Evolutionary conservation across 2,329 filamentous ascomycete species (phyloP).

Genomic region (Neophaeococcomyces mojaviensis): DNA sequence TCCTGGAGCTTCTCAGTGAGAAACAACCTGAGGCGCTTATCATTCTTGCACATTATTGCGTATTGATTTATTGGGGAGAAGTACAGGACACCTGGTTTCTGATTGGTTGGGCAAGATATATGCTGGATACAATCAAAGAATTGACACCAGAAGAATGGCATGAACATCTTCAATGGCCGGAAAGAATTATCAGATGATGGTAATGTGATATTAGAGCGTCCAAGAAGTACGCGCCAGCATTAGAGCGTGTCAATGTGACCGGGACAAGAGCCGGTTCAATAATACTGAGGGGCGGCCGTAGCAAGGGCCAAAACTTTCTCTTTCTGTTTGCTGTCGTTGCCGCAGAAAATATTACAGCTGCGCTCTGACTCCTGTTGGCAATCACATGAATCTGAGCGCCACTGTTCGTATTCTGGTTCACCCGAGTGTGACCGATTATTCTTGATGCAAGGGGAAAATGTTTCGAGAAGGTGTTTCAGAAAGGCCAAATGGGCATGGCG

Average conservation of each 20-base stretch:
- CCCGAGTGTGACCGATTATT: too few species aligned
- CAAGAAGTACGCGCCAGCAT: neutral
- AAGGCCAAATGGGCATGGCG: neutral
- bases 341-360: too few species aligned
- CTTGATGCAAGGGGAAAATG: too few species aligned
- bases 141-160: constrained; percentile 24
- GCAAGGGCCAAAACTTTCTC: too few species aligned
- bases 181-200: constrained; percentile 13
- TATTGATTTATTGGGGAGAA: constrained; percentile 24
- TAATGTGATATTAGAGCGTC: neutral
- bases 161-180: constrained; percentile 25
- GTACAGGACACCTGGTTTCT: constrained; percentile 26
- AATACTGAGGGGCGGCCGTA: too few species aligned
- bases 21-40: constrained; percentile 30
- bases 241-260: neutral
- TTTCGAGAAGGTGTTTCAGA: neutral
- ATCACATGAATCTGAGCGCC: too few species aligned
- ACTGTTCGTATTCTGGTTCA: too few species aligned
- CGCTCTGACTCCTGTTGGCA: too few species aligned
- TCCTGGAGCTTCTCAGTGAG: constrained; percentile 31
- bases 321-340: too few species aligned
- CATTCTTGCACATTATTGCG: constrained; percentile 27
- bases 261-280: too few species aligned
- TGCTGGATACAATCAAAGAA: constrained; percentile 24
- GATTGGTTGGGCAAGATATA: constrained; percentile 24